Evolutionary conservation across 768 basidiomycete genomes (phyloP), one percentile per base, ranked within the genome.

Genomic region (Mycena rosella): DNA sequence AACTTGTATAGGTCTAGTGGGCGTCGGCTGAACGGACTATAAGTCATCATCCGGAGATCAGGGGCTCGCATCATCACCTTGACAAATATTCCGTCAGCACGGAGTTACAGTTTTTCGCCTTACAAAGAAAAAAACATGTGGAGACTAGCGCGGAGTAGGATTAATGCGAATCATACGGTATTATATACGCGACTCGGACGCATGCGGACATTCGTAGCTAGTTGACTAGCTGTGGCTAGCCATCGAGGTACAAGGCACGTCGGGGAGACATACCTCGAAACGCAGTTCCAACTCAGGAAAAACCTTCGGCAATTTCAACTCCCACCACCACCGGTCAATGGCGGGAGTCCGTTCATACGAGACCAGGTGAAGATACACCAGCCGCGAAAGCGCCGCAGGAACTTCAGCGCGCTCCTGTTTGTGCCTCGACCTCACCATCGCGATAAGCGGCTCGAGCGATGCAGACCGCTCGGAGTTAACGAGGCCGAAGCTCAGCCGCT

Each of bases 311-410:
- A 29, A 10, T 30, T 30, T 51, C 15, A 8, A 30, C n/a, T 51
- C 13, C 49, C 49, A 51, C 49, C 49, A 51, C 49, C 49, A 51
- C 11, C 13, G 47, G 49, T 51, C 49, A 30, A 51, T 27, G 26
- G 24, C 45, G 5, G 45, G 45, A 26, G 45, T 26, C 2, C 13
- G 18, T 51, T 15, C 5, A 14, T 51, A 30, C 27, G 49, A 51
- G 20, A 51, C 29, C 14, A 27, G 13, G 22, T 48, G 10, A 48
- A 48, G 27, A 26, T 8, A 27, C 5, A 15, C 49, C 27, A 51
- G 49, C 11, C 29, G 49, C 5, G 49, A 29, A 51, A 29, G 2
- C 30, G 29, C 20, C 29, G 49, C 15, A 1, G 6, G 27, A 5
- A 30, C 26, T 24, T 29, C 49, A 17, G 49, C 15, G 27, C 18